Percentiles rank a stretch among this genome's conserved stretches.
Conservation (phyloP, 2,329 filamentous ascomycete species). For the Trichophyton schoenleinii region DNA sequence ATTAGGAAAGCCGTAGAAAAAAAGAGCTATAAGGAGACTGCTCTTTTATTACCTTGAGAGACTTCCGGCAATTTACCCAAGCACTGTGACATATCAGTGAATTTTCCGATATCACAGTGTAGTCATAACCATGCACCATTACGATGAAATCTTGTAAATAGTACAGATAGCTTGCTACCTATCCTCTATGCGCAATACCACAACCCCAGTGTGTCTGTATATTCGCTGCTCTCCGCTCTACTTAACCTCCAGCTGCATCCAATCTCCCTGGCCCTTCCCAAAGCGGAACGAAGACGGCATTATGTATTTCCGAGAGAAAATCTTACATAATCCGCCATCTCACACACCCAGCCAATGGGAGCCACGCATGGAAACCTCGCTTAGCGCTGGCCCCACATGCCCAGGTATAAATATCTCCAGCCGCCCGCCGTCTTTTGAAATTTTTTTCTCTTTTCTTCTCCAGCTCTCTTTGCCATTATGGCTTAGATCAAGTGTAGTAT, state of each 20-base stretch:
- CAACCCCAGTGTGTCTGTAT: no score
- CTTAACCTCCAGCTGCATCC: neutral
- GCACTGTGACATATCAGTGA: neutral
- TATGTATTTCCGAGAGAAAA: neutral
- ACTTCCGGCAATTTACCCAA: neutral
- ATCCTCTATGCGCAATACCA: no score
- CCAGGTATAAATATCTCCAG: constrained; percentile 22
- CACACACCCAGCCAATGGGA: constrained; percentile 7
- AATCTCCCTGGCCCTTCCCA: neutral
- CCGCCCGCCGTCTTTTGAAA: constrained; percentile 17
- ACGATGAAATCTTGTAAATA: no score
- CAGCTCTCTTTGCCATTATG: constrained; percentile 43
- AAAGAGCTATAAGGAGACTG: neutral
- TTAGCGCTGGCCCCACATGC: constrained; percentile 8
- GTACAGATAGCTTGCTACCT: no score
- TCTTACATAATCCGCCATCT: neutral
- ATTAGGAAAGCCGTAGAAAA: neutral
- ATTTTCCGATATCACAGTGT: no score
- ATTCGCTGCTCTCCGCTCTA: neutral
- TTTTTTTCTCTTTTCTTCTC: constrained; percentile 34
- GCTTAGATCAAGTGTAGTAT: constrained; percentile 93
- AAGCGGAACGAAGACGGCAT: neutral
- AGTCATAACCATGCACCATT: no score
- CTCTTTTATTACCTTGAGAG: neutral
- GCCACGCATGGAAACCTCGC: constrained; percentile 5